Evolutionary conservation across 1,284 basidiomycete genomes (phyloP).

Genomic region (Fomitopsis schrenkii): DNA sequence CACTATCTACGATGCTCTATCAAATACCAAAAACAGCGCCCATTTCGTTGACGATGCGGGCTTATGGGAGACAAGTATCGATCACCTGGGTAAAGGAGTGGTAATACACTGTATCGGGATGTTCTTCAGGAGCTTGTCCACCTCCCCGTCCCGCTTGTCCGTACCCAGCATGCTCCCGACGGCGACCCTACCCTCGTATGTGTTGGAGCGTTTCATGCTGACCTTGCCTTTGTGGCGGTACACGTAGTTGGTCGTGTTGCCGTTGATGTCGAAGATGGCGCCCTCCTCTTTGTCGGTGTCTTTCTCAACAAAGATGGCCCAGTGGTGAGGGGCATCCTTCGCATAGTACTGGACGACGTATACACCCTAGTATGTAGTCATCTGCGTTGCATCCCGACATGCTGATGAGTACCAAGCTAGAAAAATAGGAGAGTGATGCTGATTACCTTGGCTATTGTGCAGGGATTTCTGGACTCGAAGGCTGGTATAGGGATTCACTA

Average conservation of each 20-base stretch:
- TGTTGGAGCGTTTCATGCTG: neutral
- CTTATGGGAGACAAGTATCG: too few species aligned
- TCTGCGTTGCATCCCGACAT: neutral
- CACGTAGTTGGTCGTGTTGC: neutral
- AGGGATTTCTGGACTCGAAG: too few species aligned
- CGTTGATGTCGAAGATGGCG: neutral
- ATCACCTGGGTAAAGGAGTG: too few species aligned
- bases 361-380: neutral
- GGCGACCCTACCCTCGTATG: neutral
- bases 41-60: too few species aligned
- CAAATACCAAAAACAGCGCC: too few species aligned
- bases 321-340: neutral
- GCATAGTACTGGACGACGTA: neutral
- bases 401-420: too few species aligned
- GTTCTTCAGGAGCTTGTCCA: neutral
- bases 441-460: too few species aligned
- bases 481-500: too few species aligned
- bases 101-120: neutral
- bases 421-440: too few species aligned
- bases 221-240: neutral
- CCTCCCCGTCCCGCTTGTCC: neutral
- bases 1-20: too few species aligned
- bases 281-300: neutral
- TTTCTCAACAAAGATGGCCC: neutral
- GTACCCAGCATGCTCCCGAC: neutral